A percentile compares a stretch with the other conserved stretches of the same genome.
phyloP scores from a whole-genome alignment of 768 basidiomycete species.

The Panellus pusillus region DNA sequence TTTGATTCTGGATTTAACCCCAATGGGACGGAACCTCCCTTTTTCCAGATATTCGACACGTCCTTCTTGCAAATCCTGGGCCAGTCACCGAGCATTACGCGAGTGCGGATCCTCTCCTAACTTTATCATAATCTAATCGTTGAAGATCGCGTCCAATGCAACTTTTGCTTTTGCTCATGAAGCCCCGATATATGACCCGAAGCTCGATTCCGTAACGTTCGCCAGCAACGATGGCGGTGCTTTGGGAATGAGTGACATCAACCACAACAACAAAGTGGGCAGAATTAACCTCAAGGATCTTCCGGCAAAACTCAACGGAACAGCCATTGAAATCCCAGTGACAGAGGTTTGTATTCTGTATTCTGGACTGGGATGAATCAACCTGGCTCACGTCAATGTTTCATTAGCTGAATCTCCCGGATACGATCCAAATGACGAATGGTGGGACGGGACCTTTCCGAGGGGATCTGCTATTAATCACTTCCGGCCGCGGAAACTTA shows the following conservation, averaged over 20 bases:
- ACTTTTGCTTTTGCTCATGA: slow-evolving; percentile 78
- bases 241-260: slow-evolving; percentile 60
- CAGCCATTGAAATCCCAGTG: slow-evolving; percentile 49
- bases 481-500: slow-evolving; percentile 33
- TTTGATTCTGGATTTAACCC: slow-evolving; percentile 56
- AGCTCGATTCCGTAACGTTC: slow-evolving; percentile 76
- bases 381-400: neutral
- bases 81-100: slow-evolving; percentile 49
- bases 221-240: slow-evolving; percentile 67
- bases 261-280: slow-evolving; percentile 63
- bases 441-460: slow-evolving; percentile 46
- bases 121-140: too few species aligned
- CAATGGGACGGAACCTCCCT: slow-evolving; percentile 45
- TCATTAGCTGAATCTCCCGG: slow-evolving; percentile 54
- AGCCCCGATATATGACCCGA: slow-evolving; percentile 65
- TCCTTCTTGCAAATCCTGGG: slow-evolving; percentile 65
- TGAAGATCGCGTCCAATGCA: slow-evolving; percentile 55
- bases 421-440: slow-evolving; percentile 68
- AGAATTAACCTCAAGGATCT: slow-evolving; percentile 64
- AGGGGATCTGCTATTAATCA: too few species aligned
- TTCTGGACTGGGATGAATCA: neutral
- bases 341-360: slow-evolving; percentile 36
- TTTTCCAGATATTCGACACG: slow-evolving; percentile 41
- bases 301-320: slow-evolving; percentile 32
- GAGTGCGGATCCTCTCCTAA: too few species aligned